A percentile compares a stretch with the other conserved stretches of the same genome.
These are phyloP conservation scores for Thielaviopsis musarum DNA, from an alignment of 2,329 filamentous ascomycete species.

Conservation along the genomic window DNA sequence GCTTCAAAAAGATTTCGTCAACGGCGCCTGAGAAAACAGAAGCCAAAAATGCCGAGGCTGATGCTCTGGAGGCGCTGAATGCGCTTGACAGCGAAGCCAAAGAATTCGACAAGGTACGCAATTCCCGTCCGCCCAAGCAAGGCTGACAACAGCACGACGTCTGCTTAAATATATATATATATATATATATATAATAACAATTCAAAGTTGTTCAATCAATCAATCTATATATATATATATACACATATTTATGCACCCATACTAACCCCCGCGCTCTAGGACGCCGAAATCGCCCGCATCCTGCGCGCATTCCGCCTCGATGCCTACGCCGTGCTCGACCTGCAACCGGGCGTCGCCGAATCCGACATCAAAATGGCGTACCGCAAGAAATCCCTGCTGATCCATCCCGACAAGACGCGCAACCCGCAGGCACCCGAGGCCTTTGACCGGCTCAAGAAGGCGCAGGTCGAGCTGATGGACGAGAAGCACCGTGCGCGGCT, in stretches of 20 bases:
- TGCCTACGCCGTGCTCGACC: conserved; percentile 80
- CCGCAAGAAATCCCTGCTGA: conserved; percentile 94
- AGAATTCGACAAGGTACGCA: conserved; percentile 68
- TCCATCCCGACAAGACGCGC: conserved; percentile 94
- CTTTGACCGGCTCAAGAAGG: conserved; percentile 92
- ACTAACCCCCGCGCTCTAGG: conserved; percentile 30
- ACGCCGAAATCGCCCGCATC: conserved; percentile 91
- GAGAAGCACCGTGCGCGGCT: conserved; percentile 77
- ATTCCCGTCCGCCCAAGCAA: conserved; percentile 10
- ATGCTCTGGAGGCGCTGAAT: conserved; percentile 48
- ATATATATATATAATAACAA: too few species aligned
- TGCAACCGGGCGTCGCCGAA: conserved; percentile 87
- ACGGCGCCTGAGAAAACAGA: conserved; percentile 22
- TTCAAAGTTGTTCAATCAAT: too few species aligned
- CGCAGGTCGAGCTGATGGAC: conserved; percentile 78
- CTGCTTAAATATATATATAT: too few species aligned
- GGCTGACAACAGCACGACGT: not conserved
- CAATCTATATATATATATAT: too few species aligned
- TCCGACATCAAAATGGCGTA: conserved; percentile 91
- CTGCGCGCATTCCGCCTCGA: conserved; percentile 69
- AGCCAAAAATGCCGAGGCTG: conserved; percentile 34
- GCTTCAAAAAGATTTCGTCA: conserved; percentile 13
- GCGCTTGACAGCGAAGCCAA: conserved; percentile 71
- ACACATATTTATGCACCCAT: too few species aligned
- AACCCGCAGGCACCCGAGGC: conserved; percentile 85